Evolutionary conservation across 2,329 filamentous ascomycete genomes (phyloP).

Genomic region (Myriangium duriaei): DNA sequence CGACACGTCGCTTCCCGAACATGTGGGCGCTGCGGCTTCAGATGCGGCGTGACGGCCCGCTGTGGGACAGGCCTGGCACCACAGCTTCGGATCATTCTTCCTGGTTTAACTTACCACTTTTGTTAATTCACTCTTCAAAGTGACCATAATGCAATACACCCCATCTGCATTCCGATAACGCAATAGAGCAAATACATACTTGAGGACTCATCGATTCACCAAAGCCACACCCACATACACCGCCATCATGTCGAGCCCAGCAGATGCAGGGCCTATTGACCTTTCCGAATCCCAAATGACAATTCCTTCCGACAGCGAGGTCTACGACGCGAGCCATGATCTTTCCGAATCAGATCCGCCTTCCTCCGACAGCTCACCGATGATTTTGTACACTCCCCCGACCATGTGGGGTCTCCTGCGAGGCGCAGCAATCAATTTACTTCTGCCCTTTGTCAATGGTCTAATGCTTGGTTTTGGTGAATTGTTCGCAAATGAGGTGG

Average conservation of each 20-base stretch:
- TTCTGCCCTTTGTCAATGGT: constrained; percentile 91
- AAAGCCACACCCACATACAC: no score
- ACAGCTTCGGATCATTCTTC: no score
- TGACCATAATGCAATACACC: no score
- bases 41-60: no score
- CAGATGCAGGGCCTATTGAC: constrained; percentile 20
- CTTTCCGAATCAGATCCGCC: constrained; percentile 49
- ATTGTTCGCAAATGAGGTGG: constrained; percentile 89
- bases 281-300: constrained; percentile 64
- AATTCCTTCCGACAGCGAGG: constrained; percentile 72
- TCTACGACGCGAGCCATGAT: constrained; percentile 54
- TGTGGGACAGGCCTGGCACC: no score
- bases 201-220: no score
- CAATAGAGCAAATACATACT: no score
- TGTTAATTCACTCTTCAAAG: no score
- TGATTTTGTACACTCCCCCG: constrained; percentile 81
- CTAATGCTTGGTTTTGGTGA: constrained; percentile 98
- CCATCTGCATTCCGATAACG: no score
- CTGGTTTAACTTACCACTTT: no score
- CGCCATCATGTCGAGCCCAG: constrained; percentile 8
- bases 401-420: constrained; percentile 76
- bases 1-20: no score
- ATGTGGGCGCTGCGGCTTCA: no score
- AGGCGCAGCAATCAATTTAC: constrained; percentile 86
- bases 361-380: constrained; percentile 49